Percentiles rank a stretch among this genome's conserved stretches.
Evolutionary conservation across 176 grass and related monocot genomes (phyloP).

Genomic region (Eleusine indica): DNA sequence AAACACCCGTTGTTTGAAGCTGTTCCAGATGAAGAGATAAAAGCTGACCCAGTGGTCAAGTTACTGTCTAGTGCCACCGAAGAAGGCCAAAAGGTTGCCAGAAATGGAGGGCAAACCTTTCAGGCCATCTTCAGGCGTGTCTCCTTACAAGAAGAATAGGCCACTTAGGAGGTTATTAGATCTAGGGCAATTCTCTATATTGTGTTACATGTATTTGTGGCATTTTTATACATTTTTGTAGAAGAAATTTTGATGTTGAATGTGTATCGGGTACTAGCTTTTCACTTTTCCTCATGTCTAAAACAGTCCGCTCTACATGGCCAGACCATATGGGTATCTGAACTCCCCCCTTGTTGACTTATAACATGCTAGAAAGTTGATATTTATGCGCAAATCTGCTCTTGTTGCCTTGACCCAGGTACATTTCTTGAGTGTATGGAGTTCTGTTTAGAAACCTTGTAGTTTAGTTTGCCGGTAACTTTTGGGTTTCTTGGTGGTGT

Average conservation of each 20-base stretch:
- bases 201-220: slow-evolving; percentile 22
- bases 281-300: not conserved
- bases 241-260: slow-evolving; percentile 8
- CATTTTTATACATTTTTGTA: slow-evolving; percentile 24
- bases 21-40: slow-evolving; percentile 59
- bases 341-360: not conserved
- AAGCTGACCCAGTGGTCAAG: slow-evolving; percentile 65
- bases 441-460: not conserved
- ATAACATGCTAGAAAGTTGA: not conserved
- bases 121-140: slow-evolving; percentile 77
- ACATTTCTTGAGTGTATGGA: not conserved
- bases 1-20: slow-evolving; percentile 76
- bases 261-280: not conserved
- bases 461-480: not conserved
- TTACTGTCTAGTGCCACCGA: slow-evolving; percentile 79
- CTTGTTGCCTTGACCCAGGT: not conserved
- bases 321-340: not conserved
- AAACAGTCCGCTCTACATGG: not conserved
- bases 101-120: slow-evolving; percentile 90
- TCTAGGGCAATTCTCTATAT: not conserved
- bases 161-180: not conserved
- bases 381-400: not conserved
- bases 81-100: slow-evolving; percentile 87
- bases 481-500: not conserved
- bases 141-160: slow-evolving; percentile 51